Base-by-base conservation (phyloP, 2,329 filamentous ascomycete species). In the Exserohilum turcica region DNA sequence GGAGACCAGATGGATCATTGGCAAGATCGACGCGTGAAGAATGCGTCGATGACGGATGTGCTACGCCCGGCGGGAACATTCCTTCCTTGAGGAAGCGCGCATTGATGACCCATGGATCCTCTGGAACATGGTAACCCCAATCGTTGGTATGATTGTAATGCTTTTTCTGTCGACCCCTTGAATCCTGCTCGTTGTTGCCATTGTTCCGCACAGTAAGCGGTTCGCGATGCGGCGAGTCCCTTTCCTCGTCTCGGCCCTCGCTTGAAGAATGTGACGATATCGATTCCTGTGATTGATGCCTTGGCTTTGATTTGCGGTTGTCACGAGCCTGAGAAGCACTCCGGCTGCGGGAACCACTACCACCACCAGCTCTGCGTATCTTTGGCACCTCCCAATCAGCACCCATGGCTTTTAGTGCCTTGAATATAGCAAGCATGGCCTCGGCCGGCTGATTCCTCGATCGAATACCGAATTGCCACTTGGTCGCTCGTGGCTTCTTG, bases 381-480 rank as follows among this genome's bases (percentile, higher is more conserved):
- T 61, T 74, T 4, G 81, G 78, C 10, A 84, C 78, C 64, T 96
- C 86, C 88, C 95, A 97, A 43, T 92, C 87, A 10, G 92, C 94
- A 28, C 91, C 92, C 67, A 97, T 87, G 62, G 92, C 92, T 56
- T 87, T 82, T 37, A 99, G 79, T 0, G 94, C 92, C 73, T 93
- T 92, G 80, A 97, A 97, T 50, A 99, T 94, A 67, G 93, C 97
- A 21, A 96, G 80, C 74, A 99, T 89, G 0, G 94, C 94, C 74
- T 99, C 94, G 66, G 92, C 91, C 0, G 94, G 94, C 50, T 91
- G 89, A 68, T 97, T 99, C 43, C 94, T 86, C 39, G 91, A 96
- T 32, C 94, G 86, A 57, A 99, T 99, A 51, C 94, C 94, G 71
- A 99, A 99, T 73, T 99, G 94, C 94, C 94, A 99, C 61, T 93